Evolutionary conservation across 2,329 filamentous ascomycete species (phyloP).

Genomic region (Pseudogymnoascus sp.): DNA sequence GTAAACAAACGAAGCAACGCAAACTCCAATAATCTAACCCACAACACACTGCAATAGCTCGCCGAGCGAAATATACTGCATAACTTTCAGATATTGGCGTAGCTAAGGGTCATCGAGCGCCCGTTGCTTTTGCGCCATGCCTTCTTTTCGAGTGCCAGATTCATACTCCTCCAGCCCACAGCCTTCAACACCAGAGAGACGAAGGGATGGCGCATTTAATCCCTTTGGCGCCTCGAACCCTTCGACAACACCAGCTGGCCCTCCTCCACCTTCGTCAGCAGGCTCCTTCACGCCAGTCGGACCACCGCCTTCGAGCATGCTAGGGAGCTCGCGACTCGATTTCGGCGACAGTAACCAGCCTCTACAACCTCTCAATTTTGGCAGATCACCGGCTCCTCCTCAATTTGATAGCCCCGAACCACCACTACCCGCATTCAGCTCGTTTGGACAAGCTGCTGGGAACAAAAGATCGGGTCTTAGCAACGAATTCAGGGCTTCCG

Average conservation of each 20-base stretch:
- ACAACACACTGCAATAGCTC: background rate
- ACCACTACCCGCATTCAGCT: conserved; percentile 18
- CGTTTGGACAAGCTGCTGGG: conserved; percentile 17
- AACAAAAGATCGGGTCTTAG: conserved; percentile 47
- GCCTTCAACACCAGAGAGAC: conserved; percentile 31
- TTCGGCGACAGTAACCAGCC: conserved; percentile 22
- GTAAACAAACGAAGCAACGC: conserved; percentile 6
- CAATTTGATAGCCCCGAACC: conserved; percentile 21
- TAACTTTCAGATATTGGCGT: background rate
- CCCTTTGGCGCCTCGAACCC: conserved; percentile 30
- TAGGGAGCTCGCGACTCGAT: conserved; percentile 44
- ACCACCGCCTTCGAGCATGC: conserved; percentile 43
- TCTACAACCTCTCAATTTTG: conserved; percentile 31
- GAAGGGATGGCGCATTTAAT: conserved; percentile 22
- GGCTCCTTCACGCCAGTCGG: conserved; percentile 51
- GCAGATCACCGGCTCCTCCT: conserved; percentile 20
- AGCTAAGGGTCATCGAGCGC: conserved; percentile 5
- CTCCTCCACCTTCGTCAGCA: conserved; percentile 45
- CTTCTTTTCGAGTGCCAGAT: conserved; percentile 22
- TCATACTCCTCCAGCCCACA: conserved; percentile 25
- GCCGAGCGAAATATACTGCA: background rate
- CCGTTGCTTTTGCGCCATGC: conserved; percentile 9
- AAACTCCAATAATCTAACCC: conserved; percentile 2
- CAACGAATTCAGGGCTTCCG: conserved; percentile 32
- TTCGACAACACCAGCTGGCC: conserved; percentile 52